Evolutionary conservation across 352 stramenopile species (phyloP), one percentile per base, ranked within the genome.

Genomic region (Phytophthora brassicae): DNA sequence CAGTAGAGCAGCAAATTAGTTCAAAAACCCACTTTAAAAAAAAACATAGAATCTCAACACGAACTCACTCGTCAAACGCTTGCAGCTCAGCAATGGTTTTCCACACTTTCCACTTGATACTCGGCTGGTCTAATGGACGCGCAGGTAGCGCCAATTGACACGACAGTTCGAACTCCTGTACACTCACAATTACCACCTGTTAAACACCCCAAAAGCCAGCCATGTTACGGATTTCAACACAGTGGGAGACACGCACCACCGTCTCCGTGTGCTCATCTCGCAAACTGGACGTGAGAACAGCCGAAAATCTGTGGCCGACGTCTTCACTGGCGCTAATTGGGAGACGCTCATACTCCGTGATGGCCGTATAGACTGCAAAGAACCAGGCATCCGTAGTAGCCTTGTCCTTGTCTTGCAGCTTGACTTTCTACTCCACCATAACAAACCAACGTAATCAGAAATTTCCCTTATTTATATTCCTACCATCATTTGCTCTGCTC

Each of bases 321-420:
- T 72, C 58, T 39, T 81, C 64, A 23, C 50, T 75, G 43, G 55
- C 58, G 5, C 65, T 69, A 50, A 90, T 79, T 19, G 70, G 61
- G 16, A 81, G 60, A 1, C 75, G 78, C 58, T 72, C 50, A 52
- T 79, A 81, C 63, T 91, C 77, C 7, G 84, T 88, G 57, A 90
- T 90, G 11, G 81, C 74, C 31, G 74, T 74, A 63, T 93, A 93
- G 41, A 91, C 77, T 3, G 79, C 81, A 28, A 82, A 79, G 68
- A 93, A 93, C 84, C 84, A 93, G 24, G 81, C 84, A 41, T 93
- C 84, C 0, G 74, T 89, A 13, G 80, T 91, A 29, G 76, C 77
- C 49, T 88, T 88, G 68, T 93, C 84, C 50, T 79, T 81, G 64
- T 91, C 82, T 52, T 90, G 80, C 35, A 93, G 74, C 58, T 87